Evolutionary conservation across 1,284 basidiomycete genomes (phyloP).

Genomic region (Marasmius tenuissimus): DNA sequence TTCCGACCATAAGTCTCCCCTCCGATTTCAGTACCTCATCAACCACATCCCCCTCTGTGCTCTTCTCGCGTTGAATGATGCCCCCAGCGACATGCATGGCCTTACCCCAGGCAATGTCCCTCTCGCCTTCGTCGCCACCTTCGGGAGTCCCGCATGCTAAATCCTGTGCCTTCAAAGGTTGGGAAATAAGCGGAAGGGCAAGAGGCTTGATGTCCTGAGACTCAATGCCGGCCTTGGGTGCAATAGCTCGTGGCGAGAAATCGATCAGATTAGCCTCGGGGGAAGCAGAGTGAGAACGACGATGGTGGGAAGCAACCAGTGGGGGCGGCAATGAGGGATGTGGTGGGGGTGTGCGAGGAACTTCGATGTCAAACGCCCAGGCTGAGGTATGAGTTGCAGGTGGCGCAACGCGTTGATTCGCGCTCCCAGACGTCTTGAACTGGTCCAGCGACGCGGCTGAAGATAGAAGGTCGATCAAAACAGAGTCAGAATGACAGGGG

Average conservation of each 20-base stretch:
- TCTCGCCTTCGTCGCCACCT: not conserved
- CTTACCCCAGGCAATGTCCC: not conserved
- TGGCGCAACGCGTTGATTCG: not conserved
- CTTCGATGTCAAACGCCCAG: not conserved
- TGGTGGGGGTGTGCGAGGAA: not conserved
- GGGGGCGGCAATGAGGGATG: not conserved
- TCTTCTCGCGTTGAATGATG: not conserved
- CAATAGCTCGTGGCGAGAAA: not conserved
- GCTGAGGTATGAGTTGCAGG: not conserved
- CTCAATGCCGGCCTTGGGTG: not conserved
- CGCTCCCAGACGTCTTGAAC: not conserved
- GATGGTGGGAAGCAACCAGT: not conserved
- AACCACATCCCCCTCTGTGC: not conserved
- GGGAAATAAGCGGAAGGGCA: not conserved
- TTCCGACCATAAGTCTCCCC: not conserved
- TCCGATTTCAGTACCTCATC: not conserved
- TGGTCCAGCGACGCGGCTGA: not conserved
- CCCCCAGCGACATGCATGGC: not conserved
- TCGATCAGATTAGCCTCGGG: not conserved
- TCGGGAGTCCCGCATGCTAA: not conserved
- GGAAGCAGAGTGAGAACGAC: not conserved
- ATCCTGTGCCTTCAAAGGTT: not conserved
- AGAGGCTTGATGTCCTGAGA: not conserved
- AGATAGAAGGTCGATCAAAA: conserved; percentile 2
- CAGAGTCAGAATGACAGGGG: not conserved